These are phyloP conservation scores for Luffa acutangula DNA, from an alignment of 306 rosid species.

Conservation along the genomic window DNA sequence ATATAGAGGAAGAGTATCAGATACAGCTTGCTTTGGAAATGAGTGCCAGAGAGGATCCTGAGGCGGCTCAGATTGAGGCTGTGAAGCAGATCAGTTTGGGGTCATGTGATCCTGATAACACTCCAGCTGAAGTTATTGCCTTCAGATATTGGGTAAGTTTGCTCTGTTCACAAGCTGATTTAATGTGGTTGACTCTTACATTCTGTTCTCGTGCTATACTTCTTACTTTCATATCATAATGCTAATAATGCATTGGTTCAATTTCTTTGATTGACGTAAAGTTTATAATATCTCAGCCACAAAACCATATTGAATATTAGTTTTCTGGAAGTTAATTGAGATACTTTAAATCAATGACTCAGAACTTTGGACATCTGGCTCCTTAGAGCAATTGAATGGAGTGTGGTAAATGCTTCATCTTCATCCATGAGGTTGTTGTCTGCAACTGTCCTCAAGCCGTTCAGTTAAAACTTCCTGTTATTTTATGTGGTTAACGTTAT, in stretches of 20 bases:
- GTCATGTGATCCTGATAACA: constrained; percentile 65
- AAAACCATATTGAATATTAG: not conserved
- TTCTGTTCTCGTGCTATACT: not conserved
- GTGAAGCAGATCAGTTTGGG: constrained; percentile 96
- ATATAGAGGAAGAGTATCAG: constrained; percentile 86
- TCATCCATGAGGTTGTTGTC: not conserved
- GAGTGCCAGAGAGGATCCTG: constrained; percentile 98
- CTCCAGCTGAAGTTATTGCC: constrained; percentile 89
- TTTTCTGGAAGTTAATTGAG: not conserved
- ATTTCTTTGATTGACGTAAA: not conserved
- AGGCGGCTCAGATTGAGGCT: constrained; percentile 97
- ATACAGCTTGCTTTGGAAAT: constrained; percentile 76
- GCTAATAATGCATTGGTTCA: not conserved
- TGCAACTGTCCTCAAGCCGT: not conserved
- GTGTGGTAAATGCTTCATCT: not conserved
- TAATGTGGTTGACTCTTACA: constrained; percentile 1
- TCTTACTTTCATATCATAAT: not conserved
- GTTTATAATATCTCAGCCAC: not conserved
- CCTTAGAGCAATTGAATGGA: not conserved
- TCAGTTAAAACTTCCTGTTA: not conserved
- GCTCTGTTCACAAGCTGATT: constrained; percentile 18
- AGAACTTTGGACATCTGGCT: not conserved
- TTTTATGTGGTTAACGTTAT: not conserved
- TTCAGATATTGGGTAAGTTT: constrained; percentile 86
- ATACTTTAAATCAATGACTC: not conserved